phyloP scores from a whole-genome alignment of 2,329 filamentous ascomycete genomes.

The Xylaria sp. region DNA sequence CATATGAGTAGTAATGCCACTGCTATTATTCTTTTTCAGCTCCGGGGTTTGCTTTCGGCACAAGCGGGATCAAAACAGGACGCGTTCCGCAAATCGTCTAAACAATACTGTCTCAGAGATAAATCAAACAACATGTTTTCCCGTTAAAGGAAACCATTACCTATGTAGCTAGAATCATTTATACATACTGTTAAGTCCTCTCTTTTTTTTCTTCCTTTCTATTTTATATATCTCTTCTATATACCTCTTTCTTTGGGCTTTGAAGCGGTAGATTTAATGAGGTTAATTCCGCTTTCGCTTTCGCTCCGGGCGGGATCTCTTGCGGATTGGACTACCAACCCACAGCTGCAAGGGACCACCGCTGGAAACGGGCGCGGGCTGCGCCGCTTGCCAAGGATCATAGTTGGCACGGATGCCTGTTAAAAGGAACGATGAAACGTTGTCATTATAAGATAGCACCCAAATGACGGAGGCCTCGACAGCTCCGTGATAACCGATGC shows the following conservation, averaged over 20 bases:
- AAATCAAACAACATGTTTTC: background rate
- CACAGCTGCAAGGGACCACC: constrained; percentile 1
- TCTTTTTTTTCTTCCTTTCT: too few species aligned
- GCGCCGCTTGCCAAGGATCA: constrained; percentile 13
- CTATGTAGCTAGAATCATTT: background rate
- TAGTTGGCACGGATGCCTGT: background rate
- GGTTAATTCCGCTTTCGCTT: background rate
- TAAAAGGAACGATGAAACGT: constrained; percentile 1
- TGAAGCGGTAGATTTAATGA: background rate
- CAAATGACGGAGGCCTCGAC: background rate
- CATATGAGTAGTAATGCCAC: background rate
- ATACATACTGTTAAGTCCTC: too few species aligned
- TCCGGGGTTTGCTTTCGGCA: background rate
- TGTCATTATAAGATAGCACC: background rate
- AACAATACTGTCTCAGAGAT: background rate
- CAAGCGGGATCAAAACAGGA: background rate
- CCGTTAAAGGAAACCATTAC: background rate
- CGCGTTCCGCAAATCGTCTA: background rate
- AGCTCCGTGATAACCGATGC: constrained; percentile 4
- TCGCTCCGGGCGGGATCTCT: background rate
- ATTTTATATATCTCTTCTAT: too few species aligned
- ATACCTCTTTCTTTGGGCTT: too few species aligned
- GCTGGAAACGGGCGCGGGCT: background rate
- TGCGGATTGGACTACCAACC: background rate
- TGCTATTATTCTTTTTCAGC: background rate